These are phyloP conservation scores for Aureobasidium vineae DNA, from an alignment of 2,329 filamentous ascomycete species.

Conservation along the genomic window DNA sequence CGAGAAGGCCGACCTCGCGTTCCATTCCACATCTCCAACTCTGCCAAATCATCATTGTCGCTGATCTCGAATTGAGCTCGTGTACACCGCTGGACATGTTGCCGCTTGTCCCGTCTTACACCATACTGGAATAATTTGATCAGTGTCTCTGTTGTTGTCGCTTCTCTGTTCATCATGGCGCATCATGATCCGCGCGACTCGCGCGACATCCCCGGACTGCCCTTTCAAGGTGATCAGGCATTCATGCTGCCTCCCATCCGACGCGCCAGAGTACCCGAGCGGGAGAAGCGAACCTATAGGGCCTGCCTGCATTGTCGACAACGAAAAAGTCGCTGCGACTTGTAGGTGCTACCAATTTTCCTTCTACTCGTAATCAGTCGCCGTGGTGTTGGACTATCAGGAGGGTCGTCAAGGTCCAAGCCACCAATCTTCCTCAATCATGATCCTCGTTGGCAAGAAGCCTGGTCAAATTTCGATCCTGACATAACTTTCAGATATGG, in stretches of 20 bases:
- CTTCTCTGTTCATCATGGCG: conserved; percentile 3
- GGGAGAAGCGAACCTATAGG: conserved; percentile 38
- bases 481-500: conserved; percentile 32
- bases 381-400: neutral
- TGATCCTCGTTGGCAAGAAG: neutral
- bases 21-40: conserved; percentile 1
- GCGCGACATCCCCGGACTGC: conserved; percentile 21
- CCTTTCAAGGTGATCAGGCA: conserved; percentile 21
- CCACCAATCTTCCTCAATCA: neutral
- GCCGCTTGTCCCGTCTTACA: neutral
- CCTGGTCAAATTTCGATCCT: neutral
- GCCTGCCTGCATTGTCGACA: conserved; percentile 38
- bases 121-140: neutral
- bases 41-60: conserved; percentile 1
- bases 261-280: conserved; percentile 31
- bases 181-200: conserved; percentile 22
- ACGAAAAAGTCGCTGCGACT: conserved; percentile 38
- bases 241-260: conserved; percentile 26
- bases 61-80: neutral
- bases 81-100: neutral
- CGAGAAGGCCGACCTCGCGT: conserved; percentile 1
- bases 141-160: neutral
- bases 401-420: neutral
- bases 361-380: neutral
- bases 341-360: conserved; percentile 31